A percentile compares a stretch with the other conserved stretches of the same genome.
phyloP scores from a whole-genome alignment of 2,329 filamentous ascomycete genomes.

The Apiospora aurea region DNA sequence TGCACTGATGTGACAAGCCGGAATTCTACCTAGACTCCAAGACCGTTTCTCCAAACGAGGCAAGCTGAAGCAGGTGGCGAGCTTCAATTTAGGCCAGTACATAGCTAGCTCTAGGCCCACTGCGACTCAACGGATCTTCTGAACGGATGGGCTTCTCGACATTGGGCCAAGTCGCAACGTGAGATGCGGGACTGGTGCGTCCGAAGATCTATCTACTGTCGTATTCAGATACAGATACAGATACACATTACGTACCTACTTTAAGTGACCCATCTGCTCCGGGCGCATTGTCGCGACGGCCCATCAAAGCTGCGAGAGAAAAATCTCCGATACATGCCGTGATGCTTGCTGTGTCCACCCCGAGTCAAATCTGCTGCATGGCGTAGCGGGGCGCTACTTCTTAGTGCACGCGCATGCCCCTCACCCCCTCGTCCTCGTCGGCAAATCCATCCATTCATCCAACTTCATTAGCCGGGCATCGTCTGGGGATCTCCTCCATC shows the following conservation, averaged over 20 bases:
- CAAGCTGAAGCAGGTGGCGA: not conserved
- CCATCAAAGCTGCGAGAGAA: not conserved
- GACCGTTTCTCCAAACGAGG: not conserved
- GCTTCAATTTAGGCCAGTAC: not conserved
- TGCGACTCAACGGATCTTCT: not conserved
- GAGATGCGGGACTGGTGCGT: not conserved
- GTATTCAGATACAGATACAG: not conserved
- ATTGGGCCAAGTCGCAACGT: not conserved
- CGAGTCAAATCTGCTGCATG: not conserved
- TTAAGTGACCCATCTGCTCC: not conserved
- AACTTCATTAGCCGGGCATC: not conserved
- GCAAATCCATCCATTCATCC: constrained; percentile 42
- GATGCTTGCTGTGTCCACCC: not conserved
- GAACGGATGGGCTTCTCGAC: not conserved
- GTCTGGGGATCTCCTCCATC: no score
- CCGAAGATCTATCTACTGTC: not conserved
- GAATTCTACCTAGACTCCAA: not conserved
- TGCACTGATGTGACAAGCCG: constrained; percentile 9
- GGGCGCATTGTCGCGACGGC: not conserved
- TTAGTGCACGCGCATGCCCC: not conserved
- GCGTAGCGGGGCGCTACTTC: not conserved
- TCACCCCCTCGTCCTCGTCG: constrained; percentile 40
- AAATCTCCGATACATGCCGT: not conserved
- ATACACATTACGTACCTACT: not conserved
- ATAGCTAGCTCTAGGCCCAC: not conserved